Evolutionary conservation across 108 stramenopile genomes (phyloP).

Genomic region (Parmales sp.): DNA sequence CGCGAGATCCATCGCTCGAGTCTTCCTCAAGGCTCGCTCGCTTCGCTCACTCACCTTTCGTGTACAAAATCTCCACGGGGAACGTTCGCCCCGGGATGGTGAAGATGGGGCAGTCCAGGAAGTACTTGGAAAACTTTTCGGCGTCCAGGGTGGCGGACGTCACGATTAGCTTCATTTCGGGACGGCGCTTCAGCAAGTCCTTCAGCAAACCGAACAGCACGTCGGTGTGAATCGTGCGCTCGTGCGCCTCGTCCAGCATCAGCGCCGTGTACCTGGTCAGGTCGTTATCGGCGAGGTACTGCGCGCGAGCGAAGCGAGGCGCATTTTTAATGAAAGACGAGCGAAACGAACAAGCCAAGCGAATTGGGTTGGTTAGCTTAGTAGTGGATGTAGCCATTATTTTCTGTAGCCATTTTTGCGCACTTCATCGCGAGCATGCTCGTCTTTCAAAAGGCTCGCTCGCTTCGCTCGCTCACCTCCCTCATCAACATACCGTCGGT

Average conservation of each 20-base stretch:
- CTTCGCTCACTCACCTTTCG: too few species aligned
- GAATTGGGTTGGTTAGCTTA: too few species aligned
- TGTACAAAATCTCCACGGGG: slow-evolving; percentile 93
- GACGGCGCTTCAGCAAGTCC: slow-evolving; percentile 72
- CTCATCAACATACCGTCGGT: slow-evolving; percentile 99
- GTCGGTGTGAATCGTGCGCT: slow-evolving; percentile 96
- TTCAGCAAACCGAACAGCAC: slow-evolving; percentile 95
- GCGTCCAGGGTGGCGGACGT: slow-evolving; percentile 95
- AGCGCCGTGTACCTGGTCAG: slow-evolving; percentile 71
- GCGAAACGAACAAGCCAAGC: too few species aligned
- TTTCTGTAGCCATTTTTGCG: too few species aligned
- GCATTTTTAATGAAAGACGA: too few species aligned
- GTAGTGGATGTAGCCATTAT: too few species aligned
- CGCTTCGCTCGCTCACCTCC: too few species aligned
- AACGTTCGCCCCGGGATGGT: slow-evolving; percentile 95
- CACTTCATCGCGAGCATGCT: too few species aligned
- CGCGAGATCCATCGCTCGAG: too few species aligned
- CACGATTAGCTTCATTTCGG: slow-evolving; percentile 85
- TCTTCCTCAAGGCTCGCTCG: too few species aligned
- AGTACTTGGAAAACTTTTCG: slow-evolving; percentile 93
- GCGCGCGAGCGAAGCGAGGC: slow-evolving; percentile 24
- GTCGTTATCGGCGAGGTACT: slow-evolving; percentile 81
- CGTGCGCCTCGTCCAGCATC: slow-evolving; percentile 96
- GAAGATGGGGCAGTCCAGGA: slow-evolving; percentile 90
- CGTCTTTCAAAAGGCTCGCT: too few species aligned